A percentile compares a stretch with the other conserved stretches of the same genome.
These are phyloP conservation scores for Syzygium aromaticum DNA, from an alignment of 345 rosid species.

Conservation along the genomic window DNA sequence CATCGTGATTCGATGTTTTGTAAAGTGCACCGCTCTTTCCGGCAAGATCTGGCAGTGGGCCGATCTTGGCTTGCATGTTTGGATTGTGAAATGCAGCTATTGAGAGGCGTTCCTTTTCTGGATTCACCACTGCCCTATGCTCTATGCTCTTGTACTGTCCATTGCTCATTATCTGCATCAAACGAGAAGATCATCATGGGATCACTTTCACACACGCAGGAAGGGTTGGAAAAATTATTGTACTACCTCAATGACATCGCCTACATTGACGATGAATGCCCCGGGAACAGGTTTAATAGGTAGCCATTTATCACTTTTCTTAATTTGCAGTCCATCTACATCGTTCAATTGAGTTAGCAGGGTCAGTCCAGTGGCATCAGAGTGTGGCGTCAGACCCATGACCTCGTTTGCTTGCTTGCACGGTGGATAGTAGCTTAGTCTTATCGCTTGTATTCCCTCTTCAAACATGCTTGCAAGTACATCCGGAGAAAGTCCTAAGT, in stretches of 20 bases:
- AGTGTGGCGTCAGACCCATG: constrained; percentile 26
- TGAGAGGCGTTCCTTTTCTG: constrained; percentile 18
- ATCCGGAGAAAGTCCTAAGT: constrained; percentile 19
- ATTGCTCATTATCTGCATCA: constrained; percentile 14
- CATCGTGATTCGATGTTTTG: constrained; percentile 5
- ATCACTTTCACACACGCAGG: neutral
- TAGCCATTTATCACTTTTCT: constrained; percentile 18
- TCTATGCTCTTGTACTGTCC: constrained; percentile 29
- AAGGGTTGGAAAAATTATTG: neutral
- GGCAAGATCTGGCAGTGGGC: constrained; percentile 17
- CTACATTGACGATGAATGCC: constrained; percentile 20
- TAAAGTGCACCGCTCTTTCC: constrained; percentile 3
- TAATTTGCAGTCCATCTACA: constrained; percentile 24
- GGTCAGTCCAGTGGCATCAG: constrained; percentile 29
- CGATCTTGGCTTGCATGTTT: constrained; percentile 7
- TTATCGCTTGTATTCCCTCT: constrained; percentile 23
- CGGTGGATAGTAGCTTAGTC: constrained; percentile 39
- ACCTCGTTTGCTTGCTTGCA: constrained; percentile 21
- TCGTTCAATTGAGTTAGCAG: constrained; percentile 16
- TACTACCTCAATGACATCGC: constrained; percentile 27
- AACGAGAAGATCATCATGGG: neutral
- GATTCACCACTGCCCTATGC: constrained; percentile 37
- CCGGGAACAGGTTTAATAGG: constrained; percentile 20
- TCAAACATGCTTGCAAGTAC: constrained; percentile 11
- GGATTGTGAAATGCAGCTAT: constrained; percentile 29